These are phyloP conservation scores for Platismatia glauca DNA, from an alignment of 495 filamentous ascomycete genomes.

Conservation along the genomic window DNA sequence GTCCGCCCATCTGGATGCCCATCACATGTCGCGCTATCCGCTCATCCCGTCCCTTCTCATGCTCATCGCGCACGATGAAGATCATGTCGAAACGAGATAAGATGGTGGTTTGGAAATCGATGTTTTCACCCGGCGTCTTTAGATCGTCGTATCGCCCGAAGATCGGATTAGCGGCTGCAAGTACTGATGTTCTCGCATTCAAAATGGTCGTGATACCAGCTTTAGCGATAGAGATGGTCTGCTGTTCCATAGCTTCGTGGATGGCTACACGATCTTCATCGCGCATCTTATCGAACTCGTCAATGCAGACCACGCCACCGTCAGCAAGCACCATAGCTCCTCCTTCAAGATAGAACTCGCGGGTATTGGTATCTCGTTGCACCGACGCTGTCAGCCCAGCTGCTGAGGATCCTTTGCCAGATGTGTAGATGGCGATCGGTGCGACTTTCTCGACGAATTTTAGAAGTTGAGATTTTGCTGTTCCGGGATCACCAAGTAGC, in stretches of 20 bases:
- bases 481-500: slow-evolving; percentile 94
- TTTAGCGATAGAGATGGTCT: slow-evolving; percentile 99
- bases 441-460: slow-evolving; percentile 97
- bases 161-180: slow-evolving; percentile 94
- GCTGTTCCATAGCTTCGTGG: slow-evolving; percentile 99
- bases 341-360: slow-evolving; percentile 97
- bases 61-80: slow-evolving; percentile 95
- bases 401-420: slow-evolving; percentile 95
- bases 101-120: slow-evolving; percentile 99
- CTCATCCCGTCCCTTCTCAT: slow-evolving; percentile 83
- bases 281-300: slow-evolving; percentile 99
- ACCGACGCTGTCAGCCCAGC: slow-evolving; percentile 98
- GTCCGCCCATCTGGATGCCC: slow-evolving; percentile 91
- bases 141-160: slow-evolving; percentile 98
- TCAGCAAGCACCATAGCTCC: slow-evolving; percentile 99
- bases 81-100: slow-evolving; percentile 99
- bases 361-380: slow-evolving; percentile 80
- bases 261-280: slow-evolving; percentile 98
- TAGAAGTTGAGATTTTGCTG: slow-evolving; percentile 92
- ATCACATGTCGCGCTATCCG: slow-evolving; percentile 94
- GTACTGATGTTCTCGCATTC: slow-evolving; percentile 88
- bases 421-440: slow-evolving; percentile 97
- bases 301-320: slow-evolving; percentile 96
- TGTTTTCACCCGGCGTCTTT: slow-evolving; percentile 96
- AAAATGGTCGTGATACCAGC: slow-evolving; percentile 98